A percentile compares a stretch with the other conserved stretches of the same genome.
Conservation (phyloP, 1,284 basidiomycete genomes). For the Rhodotorula sp. region DNA sequence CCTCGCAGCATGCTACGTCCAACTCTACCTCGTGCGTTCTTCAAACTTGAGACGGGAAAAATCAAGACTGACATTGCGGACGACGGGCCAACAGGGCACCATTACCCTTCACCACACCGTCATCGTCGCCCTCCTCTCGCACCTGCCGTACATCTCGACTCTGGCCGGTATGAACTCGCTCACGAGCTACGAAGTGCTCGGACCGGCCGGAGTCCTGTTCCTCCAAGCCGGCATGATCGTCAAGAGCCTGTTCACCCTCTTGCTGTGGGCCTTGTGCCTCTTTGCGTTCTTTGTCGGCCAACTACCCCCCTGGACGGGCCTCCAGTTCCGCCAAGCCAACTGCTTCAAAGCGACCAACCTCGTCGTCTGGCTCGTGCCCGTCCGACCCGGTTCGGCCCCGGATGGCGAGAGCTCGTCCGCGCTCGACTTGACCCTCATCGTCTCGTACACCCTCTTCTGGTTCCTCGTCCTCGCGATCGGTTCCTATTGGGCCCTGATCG, state of each 20-base stretch:
- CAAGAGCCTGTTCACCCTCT: slow-evolving; percentile 22
- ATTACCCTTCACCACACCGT: slow-evolving; percentile 35
- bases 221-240: slow-evolving; percentile 31
- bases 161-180: slow-evolving; percentile 31
- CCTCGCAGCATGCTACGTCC: slow-evolving; percentile 18
- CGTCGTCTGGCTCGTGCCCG: slow-evolving; percentile 28
- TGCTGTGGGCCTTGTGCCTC: slow-evolving; percentile 32
- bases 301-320: slow-evolving; percentile 17
- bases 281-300: slow-evolving; percentile 20
- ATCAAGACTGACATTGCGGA: not conserved
- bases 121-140: slow-evolving; percentile 25
- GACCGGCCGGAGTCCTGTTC: slow-evolving; percentile 21
- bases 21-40: slow-evolving; percentile 27
- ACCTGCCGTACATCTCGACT: slow-evolving; percentile 30
- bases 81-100: not conserved
- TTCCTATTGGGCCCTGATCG: slow-evolving; percentile 35
- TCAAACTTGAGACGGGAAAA: too few relatives aligned
- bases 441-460: slow-evolving; percentile 27
- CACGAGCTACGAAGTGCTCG: slow-evolving; percentile 28
- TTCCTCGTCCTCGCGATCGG: slow-evolving; percentile 25
- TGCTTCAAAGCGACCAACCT: slow-evolving; percentile 23
- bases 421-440: slow-evolving; percentile 5
- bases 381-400: not conserved
- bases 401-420: not conserved
- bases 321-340: slow-evolving; percentile 32